Conservation (phyloP, 768 basidiomycete genomes). For the Kwoniella mangroviensis region DNA sequence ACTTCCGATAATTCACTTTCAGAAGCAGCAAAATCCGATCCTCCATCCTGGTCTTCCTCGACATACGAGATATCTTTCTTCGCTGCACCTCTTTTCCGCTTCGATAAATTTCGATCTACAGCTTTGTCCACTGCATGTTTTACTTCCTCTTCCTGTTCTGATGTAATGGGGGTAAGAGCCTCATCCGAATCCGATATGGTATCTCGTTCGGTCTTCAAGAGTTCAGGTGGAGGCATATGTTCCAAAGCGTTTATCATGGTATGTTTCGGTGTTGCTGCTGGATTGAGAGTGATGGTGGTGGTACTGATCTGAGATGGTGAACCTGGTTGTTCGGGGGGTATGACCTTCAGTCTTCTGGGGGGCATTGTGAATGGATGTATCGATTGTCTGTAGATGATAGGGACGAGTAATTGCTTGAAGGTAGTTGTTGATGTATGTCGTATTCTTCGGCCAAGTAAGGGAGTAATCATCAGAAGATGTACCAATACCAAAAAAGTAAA, state of each 20-base stretch:
- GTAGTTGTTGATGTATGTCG: background rate
- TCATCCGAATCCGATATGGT: slow-evolving; percentile 17
- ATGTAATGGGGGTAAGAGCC: slow-evolving; percentile 33
- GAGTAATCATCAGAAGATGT: background rate
- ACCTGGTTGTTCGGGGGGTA: background rate
- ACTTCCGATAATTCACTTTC: slow-evolving; percentile 23
- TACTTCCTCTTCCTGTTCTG: slow-evolving; percentile 15
- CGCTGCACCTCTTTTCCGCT: slow-evolving; percentile 21
- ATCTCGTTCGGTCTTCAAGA: background rate
- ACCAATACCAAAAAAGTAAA: background rate
- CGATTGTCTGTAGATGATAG: background rate
- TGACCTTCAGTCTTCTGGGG: slow-evolving; percentile 6
- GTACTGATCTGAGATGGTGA: background rate
- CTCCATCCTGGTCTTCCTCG: slow-evolving; percentile 18
- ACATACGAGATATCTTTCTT: slow-evolving; percentile 24
- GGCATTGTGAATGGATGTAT: slow-evolving; percentile 15
- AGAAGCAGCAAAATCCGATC: slow-evolving; percentile 19
- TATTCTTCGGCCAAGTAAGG: background rate
- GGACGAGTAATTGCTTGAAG: background rate
- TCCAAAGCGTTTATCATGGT: slow-evolving; percentile 40
- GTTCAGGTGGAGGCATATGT: slow-evolving; percentile 33
- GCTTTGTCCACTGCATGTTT: slow-evolving; percentile 19
- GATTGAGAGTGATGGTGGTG: background rate
- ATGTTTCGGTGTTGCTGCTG: slow-evolving; percentile 5
- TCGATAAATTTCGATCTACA: slow-evolving; percentile 10